phyloP scores from a whole-genome alignment of 2,329 filamentous ascomycete genomes.

The Alternaria ethzedia region DNA sequence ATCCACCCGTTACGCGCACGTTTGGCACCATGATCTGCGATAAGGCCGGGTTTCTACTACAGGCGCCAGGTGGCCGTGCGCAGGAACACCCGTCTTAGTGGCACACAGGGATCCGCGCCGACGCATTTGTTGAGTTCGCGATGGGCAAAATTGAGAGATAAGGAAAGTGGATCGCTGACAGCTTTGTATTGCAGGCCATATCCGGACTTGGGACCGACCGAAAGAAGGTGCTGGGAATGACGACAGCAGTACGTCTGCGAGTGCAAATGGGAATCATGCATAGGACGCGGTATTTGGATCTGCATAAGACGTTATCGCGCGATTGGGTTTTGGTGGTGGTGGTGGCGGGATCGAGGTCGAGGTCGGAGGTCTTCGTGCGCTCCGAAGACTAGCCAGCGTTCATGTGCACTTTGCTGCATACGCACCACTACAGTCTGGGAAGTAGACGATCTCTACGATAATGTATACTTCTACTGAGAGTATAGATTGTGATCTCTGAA shows the following conservation, averaged over 20 bases:
- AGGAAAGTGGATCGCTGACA: slow-evolving; percentile 28
- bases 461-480: background rate
- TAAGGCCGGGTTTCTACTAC: slow-evolving; percentile 30
- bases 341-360: background rate
- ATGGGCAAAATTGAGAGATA: slow-evolving; percentile 16
- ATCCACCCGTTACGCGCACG: slow-evolving; percentile 12
- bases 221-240: slow-evolving; percentile 52
- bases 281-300: slow-evolving; percentile 5
- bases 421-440: background rate
- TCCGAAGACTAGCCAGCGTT: background rate
- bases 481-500: fast-evolving
- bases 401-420: background rate
- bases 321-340: background rate
- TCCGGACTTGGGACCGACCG: slow-evolving; percentile 76
- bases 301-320: background rate
- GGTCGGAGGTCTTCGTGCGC: background rate
- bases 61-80: slow-evolving; percentile 22
- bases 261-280: slow-evolving; percentile 25
- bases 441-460: background rate
- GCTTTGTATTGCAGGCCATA: slow-evolving; percentile 64
- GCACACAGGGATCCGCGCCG: slow-evolving; percentile 7
- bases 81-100: slow-evolving; percentile 33
- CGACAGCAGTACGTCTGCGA: slow-evolving; percentile 36
- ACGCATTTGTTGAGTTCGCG: slow-evolving; percentile 20
- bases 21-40: slow-evolving; percentile 19